Base-by-base conservation (phyloP, 345 rosid species). In the Punica granatum region DNA sequence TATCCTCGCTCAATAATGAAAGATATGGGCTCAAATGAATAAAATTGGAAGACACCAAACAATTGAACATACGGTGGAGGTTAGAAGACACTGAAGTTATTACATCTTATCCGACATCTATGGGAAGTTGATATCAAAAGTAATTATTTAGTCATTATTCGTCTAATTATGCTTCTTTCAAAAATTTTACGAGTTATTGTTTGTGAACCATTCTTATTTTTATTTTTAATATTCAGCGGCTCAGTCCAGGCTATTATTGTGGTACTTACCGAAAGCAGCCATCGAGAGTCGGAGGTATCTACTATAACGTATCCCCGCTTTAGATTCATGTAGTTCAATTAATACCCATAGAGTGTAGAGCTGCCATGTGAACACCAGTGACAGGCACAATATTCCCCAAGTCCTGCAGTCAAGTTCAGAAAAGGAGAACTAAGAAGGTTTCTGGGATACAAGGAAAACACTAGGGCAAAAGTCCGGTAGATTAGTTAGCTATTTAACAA, bases 311-410 rank as follows among this genome's bases (percentile, higher is more conserved):
- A 43, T 60, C 9, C 88, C 88, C 30, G 76, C 65, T 9, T 71
- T 81, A 10, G 84, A 76, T 78, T 86, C 88, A 42, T 84, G 88
- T 12, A 86, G 66, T 70, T 84, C 86, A 70, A 86, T 75, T 70
- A 84, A 69, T 48, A 81, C 32, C 85, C 89, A 86, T 0, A 82
- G 44, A 0, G 92, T 82, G 72, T 84, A 82, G 53, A 84, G 75
- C 78, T 84, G 87, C 89, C 89, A 86, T 30, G 67, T n/a, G 70
- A 84, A 86, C 33, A 74, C 69, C 63, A 80, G 34, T 3, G 83
- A 74, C 9, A 86, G 75, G 33, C 80, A 74, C 25, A 72, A 6
- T 42, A 78, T 75, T 41, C 92, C 92, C 89, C 85, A 84, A 35
- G 39, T 62, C 92, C 90, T 86, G 85, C 76, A 77, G 28, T 13